A percentile compares a stretch with the other conserved stretches of the same genome.
Conservation (phyloP, 2,329 filamentous ascomycete genomes). For the Sporothrix brasiliensis region DNA sequence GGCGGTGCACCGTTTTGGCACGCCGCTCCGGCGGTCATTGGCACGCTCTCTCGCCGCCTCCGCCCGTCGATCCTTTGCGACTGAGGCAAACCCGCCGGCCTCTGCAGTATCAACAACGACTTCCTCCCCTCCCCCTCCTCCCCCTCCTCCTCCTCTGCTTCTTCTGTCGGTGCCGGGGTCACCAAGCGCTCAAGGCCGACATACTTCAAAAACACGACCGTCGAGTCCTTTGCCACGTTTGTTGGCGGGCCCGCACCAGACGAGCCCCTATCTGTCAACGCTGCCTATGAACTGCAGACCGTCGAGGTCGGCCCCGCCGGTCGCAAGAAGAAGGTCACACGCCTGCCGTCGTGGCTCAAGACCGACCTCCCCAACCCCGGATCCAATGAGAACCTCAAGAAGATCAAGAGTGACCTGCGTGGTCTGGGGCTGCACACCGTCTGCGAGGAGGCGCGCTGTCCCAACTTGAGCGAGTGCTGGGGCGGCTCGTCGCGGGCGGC, state of each 20-base stretch:
- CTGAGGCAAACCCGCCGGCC: conserved; percentile 44
- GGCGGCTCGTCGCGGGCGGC: conserved; percentile 84
- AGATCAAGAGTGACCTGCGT: conserved; percentile 89
- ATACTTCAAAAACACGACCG: conserved; percentile 62
- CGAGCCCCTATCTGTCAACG: conserved; percentile 52
- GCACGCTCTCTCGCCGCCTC: conserved; percentile 28
- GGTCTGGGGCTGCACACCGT: conserved; percentile 92
- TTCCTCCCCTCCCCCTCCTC: conserved; percentile 33
- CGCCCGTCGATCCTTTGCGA: conserved; percentile 51
- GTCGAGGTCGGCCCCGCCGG: conserved; percentile 66
- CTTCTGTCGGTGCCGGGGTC: conserved; percentile 31
- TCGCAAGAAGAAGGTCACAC: conserved; percentile 66
- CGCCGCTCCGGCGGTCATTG: conserved; percentile 34
- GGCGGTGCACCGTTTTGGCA: conserved; percentile 27
- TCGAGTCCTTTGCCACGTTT: conserved; percentile 64
- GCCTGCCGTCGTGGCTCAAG: conserved; percentile 92
- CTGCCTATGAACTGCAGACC: conserved; percentile 64
- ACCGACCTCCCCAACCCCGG: conserved; percentile 77
- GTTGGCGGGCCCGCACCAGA: conserved; percentile 47
- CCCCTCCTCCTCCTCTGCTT: conserved; percentile 31
- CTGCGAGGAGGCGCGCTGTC: conserved; percentile 95
- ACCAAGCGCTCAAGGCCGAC: conserved; percentile 46
- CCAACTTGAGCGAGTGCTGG: conserved; percentile 98
- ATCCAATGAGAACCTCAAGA: conserved; percentile 80
- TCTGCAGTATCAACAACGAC: conserved; percentile 34